A percentile compares a stretch with the other conserved stretches of the same genome.
phyloP scores from a whole-genome alignment of 495 filamentous ascomycete species.

The Acidiella bohemica region DNA sequence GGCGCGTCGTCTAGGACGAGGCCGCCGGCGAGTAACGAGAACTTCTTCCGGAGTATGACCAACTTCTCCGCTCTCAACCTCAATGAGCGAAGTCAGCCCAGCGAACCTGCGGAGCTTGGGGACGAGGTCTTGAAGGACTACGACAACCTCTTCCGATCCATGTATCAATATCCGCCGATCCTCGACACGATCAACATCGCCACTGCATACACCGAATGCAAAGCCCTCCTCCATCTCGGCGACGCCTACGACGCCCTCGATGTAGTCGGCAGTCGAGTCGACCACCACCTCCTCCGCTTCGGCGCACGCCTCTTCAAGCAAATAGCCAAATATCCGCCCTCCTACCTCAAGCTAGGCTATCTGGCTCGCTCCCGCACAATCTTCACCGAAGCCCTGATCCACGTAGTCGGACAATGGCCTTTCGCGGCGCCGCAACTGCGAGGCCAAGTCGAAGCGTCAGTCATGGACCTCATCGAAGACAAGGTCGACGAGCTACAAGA shows the following conservation, averaged over 20 bases:
- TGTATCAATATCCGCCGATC: slow-evolving; percentile 76
- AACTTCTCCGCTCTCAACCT: slow-evolving; percentile 54
- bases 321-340: slow-evolving; percentile 84
- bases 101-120: slow-evolving; percentile 36
- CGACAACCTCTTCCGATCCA: slow-evolving; percentile 82
- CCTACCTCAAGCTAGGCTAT: slow-evolving; percentile 80
- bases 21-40: slow-evolving; percentile 38
- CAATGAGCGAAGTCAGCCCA: slow-evolving; percentile 7
- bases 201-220: slow-evolving; percentile 82
- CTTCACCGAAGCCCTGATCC: slow-evolving; percentile 77
- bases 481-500: slow-evolving; percentile 59
- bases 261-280: slow-evolving; percentile 77
- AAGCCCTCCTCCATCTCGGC: slow-evolving; percentile 65
- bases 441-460: slow-evolving; percentile 46
- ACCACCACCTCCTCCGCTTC: slow-evolving; percentile 85
- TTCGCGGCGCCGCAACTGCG: slow-evolving; percentile 61
- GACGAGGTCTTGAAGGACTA: slow-evolving; percentile 73
- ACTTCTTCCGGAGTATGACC: slow-evolving; percentile 78
- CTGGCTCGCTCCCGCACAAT: slow-evolving; percentile 72
- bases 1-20: slow-evolving; percentile 35
- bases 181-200: slow-evolving; percentile 78
- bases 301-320: slow-evolving; percentile 81
- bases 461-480: slow-evolving; percentile 80
- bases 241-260: slow-evolving; percentile 85
- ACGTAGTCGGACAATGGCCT: slow-evolving; percentile 89